These are phyloP conservation scores for Botrytis galanthina DNA, from an alignment of 2,329 filamentous ascomycete genomes.

Conservation along the genomic window DNA sequence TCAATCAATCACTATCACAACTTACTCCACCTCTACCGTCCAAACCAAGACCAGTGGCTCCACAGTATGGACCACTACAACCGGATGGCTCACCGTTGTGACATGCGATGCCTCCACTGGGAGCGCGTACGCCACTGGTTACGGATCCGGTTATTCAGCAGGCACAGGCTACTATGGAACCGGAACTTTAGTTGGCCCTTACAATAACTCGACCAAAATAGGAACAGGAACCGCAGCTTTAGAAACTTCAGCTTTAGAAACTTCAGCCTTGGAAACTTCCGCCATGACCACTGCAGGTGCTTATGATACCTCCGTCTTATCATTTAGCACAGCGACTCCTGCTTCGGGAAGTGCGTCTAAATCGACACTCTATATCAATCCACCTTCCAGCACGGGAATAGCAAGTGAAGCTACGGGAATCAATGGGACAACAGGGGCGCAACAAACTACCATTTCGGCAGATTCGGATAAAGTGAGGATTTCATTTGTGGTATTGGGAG, in stretches of 20 bases:
- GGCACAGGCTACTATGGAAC: neutral
- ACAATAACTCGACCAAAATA: neutral
- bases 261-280: no score
- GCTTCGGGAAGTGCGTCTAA: neutral
- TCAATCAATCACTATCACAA: neutral
- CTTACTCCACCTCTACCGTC: neutral
- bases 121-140: neutral
- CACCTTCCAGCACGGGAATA: neutral
- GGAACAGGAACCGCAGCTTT: neutral
- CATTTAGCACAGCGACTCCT: neutral
- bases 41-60: neutral
- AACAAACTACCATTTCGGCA: neutral
- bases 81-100: conserved; percentile 3
- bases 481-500: neutral
- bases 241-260: neutral
- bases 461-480: neutral
- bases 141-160: neutral
- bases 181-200: neutral
- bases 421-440: neutral
- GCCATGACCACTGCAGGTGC: neutral
- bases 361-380: neutral
- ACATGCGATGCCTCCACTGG: neutral
- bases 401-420: neutral
- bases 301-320: neutral
- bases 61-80: conserved; percentile 11